Conservation (phyloP, 768 basidiomycete species). For the Strobilomyces confusus region DNA sequence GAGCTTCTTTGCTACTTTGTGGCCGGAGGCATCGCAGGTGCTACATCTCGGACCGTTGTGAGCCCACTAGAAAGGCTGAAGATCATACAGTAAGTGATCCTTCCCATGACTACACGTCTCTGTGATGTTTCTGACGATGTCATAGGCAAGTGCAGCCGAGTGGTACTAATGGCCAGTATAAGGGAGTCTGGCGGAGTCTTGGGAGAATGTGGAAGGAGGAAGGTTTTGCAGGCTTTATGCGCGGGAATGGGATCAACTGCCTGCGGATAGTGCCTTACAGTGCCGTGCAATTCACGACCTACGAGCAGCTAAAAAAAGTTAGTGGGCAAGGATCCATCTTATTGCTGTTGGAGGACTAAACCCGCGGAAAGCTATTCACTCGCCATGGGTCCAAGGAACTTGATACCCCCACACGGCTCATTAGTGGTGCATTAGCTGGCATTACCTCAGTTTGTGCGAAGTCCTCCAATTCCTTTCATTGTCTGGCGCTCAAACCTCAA, state of each 20-base stretch:
- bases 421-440: constrained; percentile 87
- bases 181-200: constrained; percentile 80
- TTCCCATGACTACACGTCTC: neutral
- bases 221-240: constrained; percentile 89
- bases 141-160: constrained; percentile 85
- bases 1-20: constrained; percentile 46
- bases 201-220: constrained; percentile 89
- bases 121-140: neutral
- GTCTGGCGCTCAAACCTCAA: constrained; percentile 9
- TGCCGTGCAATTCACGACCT: constrained; percentile 82
- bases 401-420: constrained; percentile 83
- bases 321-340: constrained; percentile 7
- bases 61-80: constrained; percentile 90
- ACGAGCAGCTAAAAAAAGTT: constrained; percentile 88
- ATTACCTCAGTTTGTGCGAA: constrained; percentile 89
- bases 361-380: constrained; percentile 58
- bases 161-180: constrained; percentile 62
- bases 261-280: constrained; percentile 92
- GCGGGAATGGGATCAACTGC: constrained; percentile 91
- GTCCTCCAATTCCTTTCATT: constrained; percentile 1
- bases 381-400: constrained; percentile 64
- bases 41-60: constrained; percentile 86
- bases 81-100: constrained; percentile 81
- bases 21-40: constrained; percentile 52
- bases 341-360: constrained; percentile 27